These are phyloP conservation scores for Pinus taeda DNA, from an alignment of 75 land plant species.

Conservation along the genomic window DNA sequence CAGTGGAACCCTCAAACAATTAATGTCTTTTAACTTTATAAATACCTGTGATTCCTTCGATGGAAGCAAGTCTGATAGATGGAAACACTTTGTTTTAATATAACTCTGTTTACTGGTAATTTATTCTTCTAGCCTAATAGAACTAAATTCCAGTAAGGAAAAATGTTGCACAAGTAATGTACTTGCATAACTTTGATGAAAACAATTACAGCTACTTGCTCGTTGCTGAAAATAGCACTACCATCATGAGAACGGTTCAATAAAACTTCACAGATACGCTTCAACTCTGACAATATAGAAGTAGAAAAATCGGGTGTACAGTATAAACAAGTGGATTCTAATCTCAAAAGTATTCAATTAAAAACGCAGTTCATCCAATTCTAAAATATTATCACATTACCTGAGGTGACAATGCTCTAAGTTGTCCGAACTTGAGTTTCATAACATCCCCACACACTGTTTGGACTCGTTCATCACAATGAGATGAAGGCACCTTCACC, in stretches of 20 bases:
- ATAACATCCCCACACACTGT: constrained; percentile 85
- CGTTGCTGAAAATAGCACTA: background rate
- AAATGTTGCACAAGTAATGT: background rate
- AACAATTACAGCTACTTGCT: background rate
- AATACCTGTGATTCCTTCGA: no score
- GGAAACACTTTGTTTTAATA: no score
- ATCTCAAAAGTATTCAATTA: constrained; percentile 5
- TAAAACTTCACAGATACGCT: background rate
- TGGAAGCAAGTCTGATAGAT: no score
- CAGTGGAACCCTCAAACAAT: no score
- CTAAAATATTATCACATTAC: constrained; percentile 25
- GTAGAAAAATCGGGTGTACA: background rate
- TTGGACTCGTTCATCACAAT: constrained; percentile 80
- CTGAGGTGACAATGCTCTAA: constrained; percentile 62
- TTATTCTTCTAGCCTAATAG: no score
- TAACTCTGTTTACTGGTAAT: no score
- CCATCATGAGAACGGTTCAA: background rate
- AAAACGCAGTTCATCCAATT: background rate
- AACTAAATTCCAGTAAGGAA: background rate
- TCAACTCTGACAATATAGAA: background rate
- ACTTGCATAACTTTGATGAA: background rate
- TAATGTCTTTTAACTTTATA: no score
- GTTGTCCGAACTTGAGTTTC: constrained; percentile 29
- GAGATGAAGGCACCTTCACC: constrained; percentile 77
- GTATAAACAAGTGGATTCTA: background rate